These are phyloP conservation scores for Phytophthora citrophthora DNA, from an alignment of 352 stramenopile genomes.

Conservation along the genomic window DNA sequence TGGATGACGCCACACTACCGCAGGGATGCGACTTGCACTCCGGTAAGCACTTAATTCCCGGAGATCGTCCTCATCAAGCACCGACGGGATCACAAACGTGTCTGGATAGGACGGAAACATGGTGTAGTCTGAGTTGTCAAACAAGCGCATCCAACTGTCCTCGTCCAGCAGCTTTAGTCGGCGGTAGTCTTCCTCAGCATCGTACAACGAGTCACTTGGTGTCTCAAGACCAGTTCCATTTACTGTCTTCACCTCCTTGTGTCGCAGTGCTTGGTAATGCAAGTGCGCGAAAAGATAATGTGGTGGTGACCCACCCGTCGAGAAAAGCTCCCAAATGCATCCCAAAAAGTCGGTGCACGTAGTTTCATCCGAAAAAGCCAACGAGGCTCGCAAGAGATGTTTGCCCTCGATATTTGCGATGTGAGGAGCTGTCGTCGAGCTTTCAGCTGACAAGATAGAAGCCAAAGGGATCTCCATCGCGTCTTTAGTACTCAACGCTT, in stretches of 20 bases:
- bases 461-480: slow-evolving; percentile 84
- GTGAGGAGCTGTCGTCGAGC: slow-evolving; percentile 81
- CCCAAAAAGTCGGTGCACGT: slow-evolving; percentile 81
- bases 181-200: slow-evolving; percentile 82
- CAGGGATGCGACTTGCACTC: slow-evolving; percentile 93
- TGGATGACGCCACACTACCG: slow-evolving; percentile 93
- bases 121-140: slow-evolving; percentile 87
- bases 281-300: slow-evolving; percentile 82
- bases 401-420: slow-evolving; percentile 89
- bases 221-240: slow-evolving; percentile 52
- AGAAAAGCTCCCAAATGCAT: slow-evolving; percentile 79
- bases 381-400: slow-evolving; percentile 73
- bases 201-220: slow-evolving; percentile 62
- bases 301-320: slow-evolving; percentile 24
- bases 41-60: slow-evolving; percentile 91
- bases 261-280: slow-evolving; percentile 73
- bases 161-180: slow-evolving; percentile 81
- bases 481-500: slow-evolving; percentile 78
- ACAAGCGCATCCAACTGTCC: slow-evolving; percentile 83
- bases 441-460: slow-evolving; percentile 81
- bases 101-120: slow-evolving; percentile 96
- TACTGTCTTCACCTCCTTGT: slow-evolving; percentile 35
- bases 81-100: slow-evolving; percentile 92
- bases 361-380: slow-evolving; percentile 85
- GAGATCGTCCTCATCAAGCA: slow-evolving; percentile 92